A percentile compares a stretch with the other conserved stretches of the same genome.
Conservation (phyloP, 352 stramenopile species). For the Thraustochytrium striatum region DNA sequence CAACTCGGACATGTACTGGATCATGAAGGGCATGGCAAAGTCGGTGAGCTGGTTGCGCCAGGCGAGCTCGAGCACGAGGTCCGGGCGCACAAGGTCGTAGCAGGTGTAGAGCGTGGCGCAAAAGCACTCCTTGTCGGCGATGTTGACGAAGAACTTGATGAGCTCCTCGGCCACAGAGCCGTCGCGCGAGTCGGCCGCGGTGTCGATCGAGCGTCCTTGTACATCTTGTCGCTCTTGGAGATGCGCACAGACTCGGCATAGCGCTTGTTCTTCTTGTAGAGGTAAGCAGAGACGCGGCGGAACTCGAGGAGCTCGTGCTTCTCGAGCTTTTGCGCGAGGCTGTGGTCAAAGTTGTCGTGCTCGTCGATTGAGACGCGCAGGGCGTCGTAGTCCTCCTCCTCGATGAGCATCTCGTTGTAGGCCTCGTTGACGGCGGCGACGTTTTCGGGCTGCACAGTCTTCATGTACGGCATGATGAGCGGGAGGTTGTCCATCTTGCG, state of each 20-base stretch:
- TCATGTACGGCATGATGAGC: conserved; percentile 94
- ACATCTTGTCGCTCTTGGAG: conserved; percentile 99
- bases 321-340: conserved; percentile 94
- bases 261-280: conserved; percentile 99
- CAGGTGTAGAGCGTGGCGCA: conserved; percentile 96
- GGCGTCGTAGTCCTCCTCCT: conserved; percentile 96
- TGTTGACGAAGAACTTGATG: conserved; percentile 96
- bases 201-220: conserved; percentile 99
- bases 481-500: conserved; percentile 88
- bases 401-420: conserved; percentile 91
- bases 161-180: conserved; percentile 93
- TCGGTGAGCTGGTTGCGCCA: conserved; percentile 98
- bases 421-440: conserved; percentile 97
- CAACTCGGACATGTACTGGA: conserved; percentile 96
- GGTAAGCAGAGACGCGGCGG: conserved; percentile 95
- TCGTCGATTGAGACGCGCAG: conserved; percentile 95
- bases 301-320: conserved; percentile 99
- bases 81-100: conserved; percentile 91
- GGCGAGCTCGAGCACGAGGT: conserved; percentile 95
- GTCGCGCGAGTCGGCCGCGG: conserved; percentile 90
- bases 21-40: conserved; percentile 99
- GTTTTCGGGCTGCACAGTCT: conserved; percentile 89
- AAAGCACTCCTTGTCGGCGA: conserved; percentile 98
- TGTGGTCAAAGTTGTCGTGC: conserved; percentile 99
- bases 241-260: conserved; percentile 95